A percentile compares a stretch with the other conserved stretches of the same genome.
Evolutionary conservation across 495 filamentous ascomycete species (phyloP).

Genomic region (Jackrogersella minutella): DNA sequence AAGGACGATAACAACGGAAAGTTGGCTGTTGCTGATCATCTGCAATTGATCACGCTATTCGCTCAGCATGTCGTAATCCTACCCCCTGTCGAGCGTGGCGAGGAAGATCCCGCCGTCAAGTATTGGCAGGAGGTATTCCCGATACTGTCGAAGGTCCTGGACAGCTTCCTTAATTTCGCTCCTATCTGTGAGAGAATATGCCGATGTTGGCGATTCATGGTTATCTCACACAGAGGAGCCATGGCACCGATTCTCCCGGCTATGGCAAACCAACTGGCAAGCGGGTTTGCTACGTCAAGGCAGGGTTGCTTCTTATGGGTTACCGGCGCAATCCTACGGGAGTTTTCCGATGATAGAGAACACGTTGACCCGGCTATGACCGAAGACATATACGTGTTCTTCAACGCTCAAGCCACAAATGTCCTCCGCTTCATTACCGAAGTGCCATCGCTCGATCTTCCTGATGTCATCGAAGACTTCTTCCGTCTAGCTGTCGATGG

Average conservation of each 20-base stretch:
- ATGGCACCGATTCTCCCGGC: slow-evolving; percentile 84
- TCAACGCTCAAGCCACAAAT: slow-evolving; percentile 86
- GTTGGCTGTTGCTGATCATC: slow-evolving; percentile 84
- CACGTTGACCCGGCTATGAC: slow-evolving; percentile 83
- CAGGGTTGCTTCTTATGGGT: slow-evolving; percentile 99
- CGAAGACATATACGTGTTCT: slow-evolving; percentile 90
- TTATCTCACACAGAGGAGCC: slow-evolving; percentile 90
- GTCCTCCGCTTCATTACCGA: slow-evolving; percentile 91
- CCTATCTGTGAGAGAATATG: slow-evolving; percentile 94
- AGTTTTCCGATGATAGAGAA: slow-evolving; percentile 90
- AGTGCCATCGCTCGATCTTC: slow-evolving; percentile 82
- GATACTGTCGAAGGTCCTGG: slow-evolving; percentile 80
- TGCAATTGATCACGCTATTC: slow-evolving; percentile 92
- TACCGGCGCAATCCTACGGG: slow-evolving; percentile 90
- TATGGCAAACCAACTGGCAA: slow-evolving; percentile 85
- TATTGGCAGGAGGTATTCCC: slow-evolving; percentile 95
- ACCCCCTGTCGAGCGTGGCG: slow-evolving; percentile 74
- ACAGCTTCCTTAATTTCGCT: slow-evolving; percentile 81
- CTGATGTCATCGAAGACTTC: slow-evolving; percentile 99
- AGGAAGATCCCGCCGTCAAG: slow-evolving; percentile 89
- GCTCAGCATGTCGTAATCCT: slow-evolving; percentile 73
- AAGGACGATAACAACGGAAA: slow-evolving; percentile 81
- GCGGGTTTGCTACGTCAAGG: slow-evolving; percentile 81
- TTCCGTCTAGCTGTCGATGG: slow-evolving; percentile 92
- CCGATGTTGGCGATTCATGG: slow-evolving; percentile 94